A percentile compares a stretch with the other conserved stretches of the same genome.
Evolutionary conservation across 2,329 filamentous ascomycete species (phyloP).

Genomic region (Fusarium vanettenii): DNA sequence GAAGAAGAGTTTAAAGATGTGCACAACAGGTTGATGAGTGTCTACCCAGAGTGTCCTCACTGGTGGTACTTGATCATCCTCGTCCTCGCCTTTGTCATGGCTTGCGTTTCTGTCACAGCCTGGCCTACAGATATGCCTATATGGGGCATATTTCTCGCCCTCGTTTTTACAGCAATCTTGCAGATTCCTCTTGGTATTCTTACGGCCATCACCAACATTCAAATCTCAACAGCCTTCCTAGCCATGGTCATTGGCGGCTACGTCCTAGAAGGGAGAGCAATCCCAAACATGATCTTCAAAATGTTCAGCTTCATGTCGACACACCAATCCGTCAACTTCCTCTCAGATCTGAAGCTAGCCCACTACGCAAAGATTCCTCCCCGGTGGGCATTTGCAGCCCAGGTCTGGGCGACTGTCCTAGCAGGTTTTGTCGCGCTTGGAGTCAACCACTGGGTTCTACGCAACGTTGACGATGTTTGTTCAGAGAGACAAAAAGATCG

Average conservation of each 20-base stretch:
- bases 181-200: constrained; percentile 67
- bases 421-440: constrained; percentile 66
- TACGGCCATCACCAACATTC: constrained; percentile 65
- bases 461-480: constrained; percentile 69
- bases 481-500: constrained; percentile 58
- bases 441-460: constrained; percentile 70
- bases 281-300: constrained; percentile 80
- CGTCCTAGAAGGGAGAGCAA: constrained; percentile 71
- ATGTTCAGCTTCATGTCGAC: constrained; percentile 74
- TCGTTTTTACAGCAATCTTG: constrained; percentile 62
- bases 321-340: constrained; percentile 69
- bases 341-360: constrained; percentile 69
- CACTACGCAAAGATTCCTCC: constrained; percentile 72
- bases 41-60: constrained; percentile 59
- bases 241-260: constrained; percentile 76
- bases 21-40: constrained; percentile 49
- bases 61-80: constrained; percentile 65
- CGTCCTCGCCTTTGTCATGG: constrained; percentile 57
- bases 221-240: constrained; percentile 71
- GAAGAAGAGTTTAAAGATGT: constrained; percentile 54
- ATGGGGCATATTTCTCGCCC: constrained; percentile 63
- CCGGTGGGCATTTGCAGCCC: constrained; percentile 64
- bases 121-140: constrained; percentile 64
- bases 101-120: constrained; percentile 50
- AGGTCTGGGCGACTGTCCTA: constrained; percentile 65